These are phyloP conservation scores for Mycena capillaripes DNA, from an alignment of 768 basidiomycete genomes.

Conservation along the genomic window DNA sequence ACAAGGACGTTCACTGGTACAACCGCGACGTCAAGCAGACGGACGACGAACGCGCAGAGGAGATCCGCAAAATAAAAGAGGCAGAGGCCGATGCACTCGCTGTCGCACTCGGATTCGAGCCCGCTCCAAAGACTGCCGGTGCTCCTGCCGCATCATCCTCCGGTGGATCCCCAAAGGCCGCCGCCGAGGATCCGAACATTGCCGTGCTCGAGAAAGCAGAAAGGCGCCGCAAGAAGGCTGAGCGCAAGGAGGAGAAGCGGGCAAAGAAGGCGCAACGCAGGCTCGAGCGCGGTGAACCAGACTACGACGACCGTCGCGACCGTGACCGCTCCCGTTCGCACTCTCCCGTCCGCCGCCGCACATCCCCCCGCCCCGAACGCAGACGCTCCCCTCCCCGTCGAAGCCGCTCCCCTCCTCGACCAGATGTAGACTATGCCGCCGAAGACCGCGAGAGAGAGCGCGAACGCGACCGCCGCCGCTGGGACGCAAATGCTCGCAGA, in stretches of 20 bases:
- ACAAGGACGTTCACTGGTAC: slow-evolving; percentile 98
- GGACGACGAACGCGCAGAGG: slow-evolving; percentile 71
- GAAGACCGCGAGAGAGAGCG: slow-evolving; percentile 52
- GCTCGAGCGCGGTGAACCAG: slow-evolving; percentile 44
- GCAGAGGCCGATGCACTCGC: slow-evolving; percentile 91
- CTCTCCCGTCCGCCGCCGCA: slow-evolving; percentile 40
- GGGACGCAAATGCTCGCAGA: neutral
- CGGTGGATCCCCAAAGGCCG: slow-evolving; percentile 24
- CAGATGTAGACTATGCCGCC: slow-evolving; percentile 47
- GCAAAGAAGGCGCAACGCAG: slow-evolving; percentile 66
- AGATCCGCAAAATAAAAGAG: slow-evolving; percentile 88
- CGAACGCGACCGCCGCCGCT: neutral
- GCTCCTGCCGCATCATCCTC: slow-evolving; percentile 35
- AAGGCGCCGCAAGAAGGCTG: slow-evolving; percentile 43
- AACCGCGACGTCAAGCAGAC: slow-evolving; percentile 66
- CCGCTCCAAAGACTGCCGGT: slow-evolving; percentile 58
- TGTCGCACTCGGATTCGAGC: slow-evolving; percentile 84
- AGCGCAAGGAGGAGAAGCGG: slow-evolving; percentile 65
- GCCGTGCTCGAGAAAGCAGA: slow-evolving; percentile 46
- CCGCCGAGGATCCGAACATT: slow-evolving; percentile 34
- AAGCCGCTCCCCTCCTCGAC: slow-evolving; percentile 19
- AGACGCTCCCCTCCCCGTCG: slow-evolving; percentile 10
- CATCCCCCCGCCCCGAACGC: slow-evolving; percentile 51
- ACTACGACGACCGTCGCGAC: slow-evolving; percentile 40
- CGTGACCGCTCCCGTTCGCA: slow-evolving; percentile 52